Percentiles rank a stretch among this genome's conserved stretches.
These are phyloP conservation scores for Phytophthora tentaculata DNA, from an alignment of 352 stramenopile genomes.

Conservation along the genomic window DNA sequence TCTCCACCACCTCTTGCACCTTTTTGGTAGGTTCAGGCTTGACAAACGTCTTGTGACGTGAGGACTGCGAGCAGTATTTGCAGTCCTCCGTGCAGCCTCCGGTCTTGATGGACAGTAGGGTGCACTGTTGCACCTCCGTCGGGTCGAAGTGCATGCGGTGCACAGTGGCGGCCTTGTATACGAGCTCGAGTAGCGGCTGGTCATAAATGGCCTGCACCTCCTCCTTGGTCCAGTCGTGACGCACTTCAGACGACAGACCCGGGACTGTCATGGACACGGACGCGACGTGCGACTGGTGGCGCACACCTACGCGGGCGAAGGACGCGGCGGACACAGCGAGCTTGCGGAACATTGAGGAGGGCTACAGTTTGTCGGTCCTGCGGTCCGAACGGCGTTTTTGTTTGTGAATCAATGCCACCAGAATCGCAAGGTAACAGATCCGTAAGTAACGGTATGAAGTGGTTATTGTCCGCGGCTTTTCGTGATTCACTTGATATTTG, in stretches of 20 bases:
- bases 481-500: conserved; percentile 11
- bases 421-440: conserved; percentile 29
- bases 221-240: conserved; percentile 93
- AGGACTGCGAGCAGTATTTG: conserved; percentile 97
- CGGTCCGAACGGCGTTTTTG: conserved; percentile 22
- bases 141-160: conserved; percentile 98
- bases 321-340: conserved; percentile 35
- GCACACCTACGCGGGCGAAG: conserved; percentile 18
- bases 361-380: conserved; percentile 3
- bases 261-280: conserved; percentile 66
- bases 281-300: conserved; percentile 40
- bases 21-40: conserved; percentile 98
- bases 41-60: conserved; percentile 98
- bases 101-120: conserved; percentile 98
- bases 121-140: conserved; percentile 97
- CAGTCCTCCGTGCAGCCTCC: conserved; percentile 94
- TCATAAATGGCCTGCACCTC: conserved; percentile 96
- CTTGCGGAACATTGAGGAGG: conserved; percentile 48
- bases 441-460: conserved; percentile 43
- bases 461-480: conserved; percentile 3
- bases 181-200: conserved; percentile 96
- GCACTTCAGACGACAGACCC: conserved; percentile 68
- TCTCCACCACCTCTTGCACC: conserved; percentile 96
- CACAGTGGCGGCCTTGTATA: conserved; percentile 96
- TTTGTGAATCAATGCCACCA: conserved; percentile 34